Percentiles rank a stretch among this genome's conserved stretches.
phyloP scores from a whole-genome alignment of 768 basidiomycete genomes.

The Galerina sulciceps region DNA sequence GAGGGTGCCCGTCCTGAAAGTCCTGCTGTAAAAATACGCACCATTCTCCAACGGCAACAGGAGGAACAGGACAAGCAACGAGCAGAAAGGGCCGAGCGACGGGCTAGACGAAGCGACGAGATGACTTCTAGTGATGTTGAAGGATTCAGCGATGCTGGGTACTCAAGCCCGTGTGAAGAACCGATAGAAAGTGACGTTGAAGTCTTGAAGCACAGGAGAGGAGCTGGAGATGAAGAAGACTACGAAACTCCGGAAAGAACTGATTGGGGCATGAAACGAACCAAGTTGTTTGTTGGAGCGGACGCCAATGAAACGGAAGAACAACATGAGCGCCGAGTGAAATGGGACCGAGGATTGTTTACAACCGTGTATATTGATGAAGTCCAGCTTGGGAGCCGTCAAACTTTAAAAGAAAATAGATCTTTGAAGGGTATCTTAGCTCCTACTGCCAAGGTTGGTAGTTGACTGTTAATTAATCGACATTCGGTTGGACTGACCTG shows the following conservation, averaged over 20 bases:
- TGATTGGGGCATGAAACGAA: constrained; percentile 43
- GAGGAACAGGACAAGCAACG: constrained; percentile 63
- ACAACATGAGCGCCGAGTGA: constrained; percentile 59
- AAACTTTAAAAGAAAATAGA: constrained; percentile 43
- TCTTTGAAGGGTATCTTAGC: constrained; percentile 70
- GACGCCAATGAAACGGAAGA: constrained; percentile 24
- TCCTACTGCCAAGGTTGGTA: constrained; percentile 65
- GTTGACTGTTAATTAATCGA: not conserved
- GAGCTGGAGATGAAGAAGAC: constrained; percentile 83
- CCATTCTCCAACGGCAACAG: constrained; percentile 65
- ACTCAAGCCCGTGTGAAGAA: constrained; percentile 30
- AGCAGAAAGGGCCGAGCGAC: constrained; percentile 61
- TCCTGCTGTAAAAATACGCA: constrained; percentile 75
- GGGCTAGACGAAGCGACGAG: constrained; percentile 52
- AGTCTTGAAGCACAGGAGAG: constrained; percentile 51
- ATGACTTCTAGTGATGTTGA: constrained; percentile 36
- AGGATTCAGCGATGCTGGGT: constrained; percentile 29
- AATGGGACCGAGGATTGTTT: constrained; percentile 76
- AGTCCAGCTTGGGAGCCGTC: constrained; percentile 54
- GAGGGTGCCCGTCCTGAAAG: constrained; percentile 77
- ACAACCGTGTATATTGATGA: constrained; percentile 68
- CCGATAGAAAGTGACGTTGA: constrained; percentile 21
- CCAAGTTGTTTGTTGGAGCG: constrained; percentile 41
- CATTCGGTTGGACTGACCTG: constrained; percentile 7
- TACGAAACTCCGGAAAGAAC: constrained; percentile 67